Base-by-base conservation (phyloP, 2,329 filamentous ascomycete species). In the Fusarium sp. region DNA sequence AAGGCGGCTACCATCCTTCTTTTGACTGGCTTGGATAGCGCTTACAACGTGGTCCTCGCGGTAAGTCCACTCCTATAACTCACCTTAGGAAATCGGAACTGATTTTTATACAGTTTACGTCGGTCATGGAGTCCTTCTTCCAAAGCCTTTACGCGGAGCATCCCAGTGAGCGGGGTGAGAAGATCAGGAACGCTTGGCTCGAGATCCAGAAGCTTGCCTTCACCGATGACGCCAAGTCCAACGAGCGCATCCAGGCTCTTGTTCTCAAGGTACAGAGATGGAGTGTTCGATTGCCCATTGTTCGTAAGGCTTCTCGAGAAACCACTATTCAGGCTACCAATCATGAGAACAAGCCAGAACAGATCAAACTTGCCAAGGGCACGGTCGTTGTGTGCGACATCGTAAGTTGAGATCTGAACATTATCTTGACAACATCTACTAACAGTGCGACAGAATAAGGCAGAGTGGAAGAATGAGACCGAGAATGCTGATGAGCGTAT, bases 1-100 rank as follows among this genome's bases (percentile, higher is more conserved):
- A 60, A 60, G 14, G 58, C 58, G 3, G 58, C 58, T 22, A 45
- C 42, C 1, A 56, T 60, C 16, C 51, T 60, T 7, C 58, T 60
- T 2, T 34, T 60, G 51, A 56, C 51, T 6, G 58, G 51, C 2
- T 8, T 60, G 14, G 58, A 60, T 18, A 60, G 58, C 8, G 58
- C 51, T 8, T 60, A 60, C 25, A 60, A 60, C 3, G 43, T 42
- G 14, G 51, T 60, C 1, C 43, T 56, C 4, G 58, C 58, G 16
- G 57, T 56, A 47, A 46, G 50, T 25, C 5, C 2, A 14, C 8
- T 12, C 14, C 8, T 18, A 8, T 14, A 3, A 6, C 1, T 12
- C 2, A 16, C 8, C 25, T 1, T 11, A 10, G 11, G n/a, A 8
- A 24, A 2, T 25, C 6, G 4, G n/a, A 1, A n/a, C 50, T 60